Conservation (phyloP, 2,329 filamentous ascomycete genomes). For the Diplodia intermedia region DNA sequence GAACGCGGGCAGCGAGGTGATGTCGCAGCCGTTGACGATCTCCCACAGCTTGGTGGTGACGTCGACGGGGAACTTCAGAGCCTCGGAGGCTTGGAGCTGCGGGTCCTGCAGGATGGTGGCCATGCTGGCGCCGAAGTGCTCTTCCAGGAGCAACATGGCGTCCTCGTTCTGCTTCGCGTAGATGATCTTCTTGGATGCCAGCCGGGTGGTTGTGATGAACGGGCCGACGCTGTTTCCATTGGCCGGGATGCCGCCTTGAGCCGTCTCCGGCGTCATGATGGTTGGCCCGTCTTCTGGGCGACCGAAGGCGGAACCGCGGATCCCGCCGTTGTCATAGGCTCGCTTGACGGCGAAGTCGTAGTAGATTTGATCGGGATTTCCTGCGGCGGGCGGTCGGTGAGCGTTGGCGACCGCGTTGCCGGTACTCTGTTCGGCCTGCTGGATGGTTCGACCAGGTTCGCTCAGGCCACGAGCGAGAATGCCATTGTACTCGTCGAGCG, state of each 20-base stretch:
- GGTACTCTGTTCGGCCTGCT: too few species aligned
- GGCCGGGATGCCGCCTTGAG: neutral
- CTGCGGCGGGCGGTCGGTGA: too few species aligned
- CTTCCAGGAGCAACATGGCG: neutral
- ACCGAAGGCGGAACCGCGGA: neutral
- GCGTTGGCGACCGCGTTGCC: too few species aligned
- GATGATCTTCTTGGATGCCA: neutral
- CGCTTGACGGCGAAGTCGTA: neutral
- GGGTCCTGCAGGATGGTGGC: neutral
- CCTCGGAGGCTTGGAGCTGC: neutral
- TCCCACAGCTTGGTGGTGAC: neutral
- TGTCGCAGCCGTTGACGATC: neutral
- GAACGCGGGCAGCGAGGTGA: neutral
- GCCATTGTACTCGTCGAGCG: too few species aligned
- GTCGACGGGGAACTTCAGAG: neutral
- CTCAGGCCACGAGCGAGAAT: too few species aligned
- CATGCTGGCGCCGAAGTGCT: neutral
- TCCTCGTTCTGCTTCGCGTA: neutral
- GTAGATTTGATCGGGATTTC: neutral
- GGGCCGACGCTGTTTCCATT: neutral
- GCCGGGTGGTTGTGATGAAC: neutral
- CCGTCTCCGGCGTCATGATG: neutral
- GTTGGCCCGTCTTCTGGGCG: neutral
- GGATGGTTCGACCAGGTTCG: too few species aligned
- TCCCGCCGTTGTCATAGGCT: neutral